These are phyloP conservation scores for Fusarium robinianum DNA, from an alignment of 2,329 filamentous ascomycete species.

Conservation along the genomic window DNA sequence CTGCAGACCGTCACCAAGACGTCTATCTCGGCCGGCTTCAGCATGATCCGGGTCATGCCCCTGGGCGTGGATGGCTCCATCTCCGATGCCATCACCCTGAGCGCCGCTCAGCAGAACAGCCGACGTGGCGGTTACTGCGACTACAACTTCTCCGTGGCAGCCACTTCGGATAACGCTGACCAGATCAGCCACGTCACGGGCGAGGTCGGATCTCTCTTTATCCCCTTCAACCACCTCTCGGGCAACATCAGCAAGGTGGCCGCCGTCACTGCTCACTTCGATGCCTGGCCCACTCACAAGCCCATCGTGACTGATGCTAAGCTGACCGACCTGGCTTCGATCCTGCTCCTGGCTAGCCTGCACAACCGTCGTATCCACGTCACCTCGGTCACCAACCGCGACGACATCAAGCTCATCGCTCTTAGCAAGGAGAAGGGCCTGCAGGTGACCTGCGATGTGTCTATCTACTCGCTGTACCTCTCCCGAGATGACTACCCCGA, in stretches of 20 bases:
- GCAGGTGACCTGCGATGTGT: conserved; percentile 80
- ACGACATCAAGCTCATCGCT: conserved; percentile 77
- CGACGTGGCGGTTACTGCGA: conserved; percentile 72
- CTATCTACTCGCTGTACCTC: conserved; percentile 78
- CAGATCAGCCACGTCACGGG: conserved; percentile 73
- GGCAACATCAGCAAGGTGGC: conserved; percentile 85
- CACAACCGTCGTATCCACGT: conserved; percentile 80
- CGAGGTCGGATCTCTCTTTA: conserved; percentile 80
- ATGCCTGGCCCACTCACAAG: conserved; percentile 76
- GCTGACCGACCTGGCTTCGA: conserved; percentile 78
- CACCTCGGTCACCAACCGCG: conserved; percentile 76
- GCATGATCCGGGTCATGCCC: conserved; percentile 80
- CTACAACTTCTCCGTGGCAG: conserved; percentile 79
- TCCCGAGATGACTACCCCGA: conserved; percentile 71
- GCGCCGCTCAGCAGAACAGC: conserved; percentile 71
- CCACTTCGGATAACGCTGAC: conserved; percentile 73
- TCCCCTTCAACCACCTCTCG: conserved; percentile 80
- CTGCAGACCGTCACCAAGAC: conserved; percentile 72
- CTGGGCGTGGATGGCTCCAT: conserved; percentile 73
- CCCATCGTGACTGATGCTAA: conserved; percentile 82
- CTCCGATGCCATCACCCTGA: conserved; percentile 72
- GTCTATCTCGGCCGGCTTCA: conserved; percentile 75
- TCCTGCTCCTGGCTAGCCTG: conserved; percentile 75
- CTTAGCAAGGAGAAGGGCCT: conserved; percentile 82
- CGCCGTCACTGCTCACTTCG: conserved; percentile 77